phyloP scores from a whole-genome alignment of 1,284 basidiomycete species.

The Naganishia liquefaciens region DNA sequence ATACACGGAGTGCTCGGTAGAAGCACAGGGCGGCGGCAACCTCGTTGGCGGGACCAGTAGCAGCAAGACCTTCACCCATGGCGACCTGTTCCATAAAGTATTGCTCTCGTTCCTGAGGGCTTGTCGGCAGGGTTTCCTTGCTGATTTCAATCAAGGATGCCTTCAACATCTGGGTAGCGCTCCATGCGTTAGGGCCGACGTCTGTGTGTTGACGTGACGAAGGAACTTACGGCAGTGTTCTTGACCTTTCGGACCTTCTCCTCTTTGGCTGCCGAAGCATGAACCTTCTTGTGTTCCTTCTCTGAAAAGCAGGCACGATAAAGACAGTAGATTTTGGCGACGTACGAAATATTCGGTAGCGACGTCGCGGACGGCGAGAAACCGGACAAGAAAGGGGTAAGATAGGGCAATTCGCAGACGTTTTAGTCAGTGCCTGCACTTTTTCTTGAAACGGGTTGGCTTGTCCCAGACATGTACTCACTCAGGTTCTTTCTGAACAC shows the following conservation, averaged over 20 bases:
- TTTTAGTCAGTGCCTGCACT: not conserved
- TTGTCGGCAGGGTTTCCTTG: slow-evolving; percentile 60
- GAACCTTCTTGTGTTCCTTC: slow-evolving; percentile 82
- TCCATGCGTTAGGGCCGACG: slow-evolving; percentile 11
- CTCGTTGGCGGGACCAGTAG: slow-evolving; percentile 71
- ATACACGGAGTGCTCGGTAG: slow-evolving; percentile 90
- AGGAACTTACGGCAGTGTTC: slow-evolving; percentile 43
- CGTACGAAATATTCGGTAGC: not conserved
- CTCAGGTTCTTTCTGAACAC: slow-evolving; percentile 86
- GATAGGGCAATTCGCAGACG: not conserved
- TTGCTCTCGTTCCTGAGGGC: slow-evolving; percentile 73
- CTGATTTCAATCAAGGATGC: slow-evolving; percentile 37
- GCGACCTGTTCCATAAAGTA: slow-evolving; percentile 90
- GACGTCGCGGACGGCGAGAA: not conserved
- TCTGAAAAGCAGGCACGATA: slow-evolving; percentile 56
- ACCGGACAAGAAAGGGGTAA: not conserved
- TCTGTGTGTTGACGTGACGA: not conserved
- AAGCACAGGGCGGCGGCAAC: slow-evolving; percentile 84
- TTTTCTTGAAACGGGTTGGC: not conserved
- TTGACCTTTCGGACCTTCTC: slow-evolving; percentile 57
- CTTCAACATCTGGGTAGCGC: slow-evolving; percentile 28
- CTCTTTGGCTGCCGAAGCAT: slow-evolving; percentile 62
- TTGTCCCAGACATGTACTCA: slow-evolving; percentile 55
- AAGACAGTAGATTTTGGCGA: not conserved
- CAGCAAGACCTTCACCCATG: slow-evolving; percentile 79